Evolutionary conservation across 805 yeast genomes (phyloP), one percentile per base, ranked within the genome.

Genomic region (Naumovozyma castellii): DNA sequence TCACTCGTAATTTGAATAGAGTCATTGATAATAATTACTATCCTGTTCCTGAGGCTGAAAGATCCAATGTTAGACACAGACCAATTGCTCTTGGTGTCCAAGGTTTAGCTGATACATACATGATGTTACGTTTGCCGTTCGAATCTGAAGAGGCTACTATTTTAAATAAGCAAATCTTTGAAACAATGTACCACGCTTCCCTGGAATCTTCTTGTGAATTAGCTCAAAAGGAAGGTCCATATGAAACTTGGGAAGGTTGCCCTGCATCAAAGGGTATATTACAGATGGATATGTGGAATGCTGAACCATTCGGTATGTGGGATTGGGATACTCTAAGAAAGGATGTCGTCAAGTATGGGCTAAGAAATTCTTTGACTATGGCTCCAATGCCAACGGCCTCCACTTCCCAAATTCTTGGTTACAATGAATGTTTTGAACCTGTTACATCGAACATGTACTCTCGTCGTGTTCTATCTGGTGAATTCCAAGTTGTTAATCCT

Each of bases 331-430:
- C 55, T 1, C 61, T 85, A 49, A 85, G 80, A 59, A 62, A 61
- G 6, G 65, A 72, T 31, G 68, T 90, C 43, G 62, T 64, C 28
- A 59, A 63, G 74, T 57, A 74, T 51, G 97, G 97, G 19, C 52
- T 88, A 28, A 69, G 97, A 54, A 88, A 88, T 65, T 88, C 97
- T 2, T 64, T 88, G 38, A 61, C 87, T 12, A 88, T 88, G 18
- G 96, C 92, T 0, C 92, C 95, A 37, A 88, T 88, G 97, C 97
- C 97, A 16, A 88, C 97, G 9, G 97, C 97, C 1, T 86, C 97
- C 0, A 90, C 97, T 1, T 90, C 97, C 2, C 96, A 87, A 65
- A 87, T 88, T 34, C 69, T 88, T 39, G 97, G 97, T 27, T 84
- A 73, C 67, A 87, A 78, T 51, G 97, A 88, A 65, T 88, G 96